Base-by-base conservation (phyloP, 2,329 filamentous ascomycete species). In the Aspergillus felis region DNA sequence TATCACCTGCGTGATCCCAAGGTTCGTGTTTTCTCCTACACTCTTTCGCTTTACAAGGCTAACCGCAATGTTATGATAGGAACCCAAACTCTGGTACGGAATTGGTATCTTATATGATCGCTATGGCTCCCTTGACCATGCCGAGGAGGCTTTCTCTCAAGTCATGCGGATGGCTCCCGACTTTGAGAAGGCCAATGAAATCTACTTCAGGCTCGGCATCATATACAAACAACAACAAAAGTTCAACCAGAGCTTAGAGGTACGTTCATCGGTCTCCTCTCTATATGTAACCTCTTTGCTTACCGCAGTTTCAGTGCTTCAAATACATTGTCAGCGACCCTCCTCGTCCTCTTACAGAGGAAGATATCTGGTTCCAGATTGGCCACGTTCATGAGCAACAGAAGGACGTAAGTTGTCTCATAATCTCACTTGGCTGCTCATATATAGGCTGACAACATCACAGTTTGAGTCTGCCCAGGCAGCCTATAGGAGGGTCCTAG, bases 331-430 rank as follows among this genome's bases (percentile, higher is more conserved):
- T 97, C 62, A 89, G 85, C 65, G 92, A 96, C 54, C 93, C 94
- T 28, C 94, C 94, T 3, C 87, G 91, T 3, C 94, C 94, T 2
- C 76, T 99, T 66, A 97, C 92, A 0, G 92, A 97, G 74, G 93
- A 97, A 74, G 94, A 99, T 68, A 99, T 99, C 59, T 97, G 93
- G 93, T 99, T 99, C 80, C 94, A 99, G 76, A 97, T 99, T 70
- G 94, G 94, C 27, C 94, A 99, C 74, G 94, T 99, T 51, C 92
- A 99, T 69, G 94, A 99, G 73, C 94, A 97, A 70, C 93, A 97
- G 76, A 97, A 97, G 82, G 94, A 99, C 70, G 92, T 96, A 82
- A 78, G 91, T 82, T 4, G 29, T 5, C n/a, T 14, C 8, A 25
- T 41, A 41, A 50, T n/a, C 12, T 22, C 25, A 55, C 53, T 8